Conservation (phyloP, 1,139 yeast species). For the Starmera stellimalicola region DNA sequence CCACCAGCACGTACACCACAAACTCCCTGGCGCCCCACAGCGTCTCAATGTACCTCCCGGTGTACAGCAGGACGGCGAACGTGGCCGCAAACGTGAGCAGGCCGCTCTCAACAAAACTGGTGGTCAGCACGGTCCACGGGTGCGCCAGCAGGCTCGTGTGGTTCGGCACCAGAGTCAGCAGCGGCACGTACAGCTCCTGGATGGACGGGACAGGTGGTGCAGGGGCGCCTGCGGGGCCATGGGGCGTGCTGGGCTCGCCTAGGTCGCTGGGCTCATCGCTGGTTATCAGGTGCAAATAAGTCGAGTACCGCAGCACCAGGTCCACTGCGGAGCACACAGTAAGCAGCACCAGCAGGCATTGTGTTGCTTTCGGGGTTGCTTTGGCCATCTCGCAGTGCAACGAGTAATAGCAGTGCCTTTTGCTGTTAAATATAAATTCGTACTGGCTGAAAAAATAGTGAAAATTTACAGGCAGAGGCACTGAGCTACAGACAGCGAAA, state of each 20-base stretch:
- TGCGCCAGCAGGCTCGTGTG: slow-evolving; percentile 5
- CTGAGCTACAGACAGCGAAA: too few species aligned
- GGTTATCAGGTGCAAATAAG: slow-evolving; percentile 14
- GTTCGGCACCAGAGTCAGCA: slow-evolving; percentile 12
- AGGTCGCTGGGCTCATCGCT: too few species aligned
- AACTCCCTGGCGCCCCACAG: slow-evolving; percentile 18
- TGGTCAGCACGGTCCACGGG: slow-evolving; percentile 15
- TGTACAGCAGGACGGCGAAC: slow-evolving; percentile 10
- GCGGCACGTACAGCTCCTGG: slow-evolving; percentile 16
- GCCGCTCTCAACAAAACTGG: slow-evolving; percentile 13
- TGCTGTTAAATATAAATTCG: too few species aligned
- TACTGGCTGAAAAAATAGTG: too few species aligned
- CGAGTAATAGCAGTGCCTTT: too few species aligned
- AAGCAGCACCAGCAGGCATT: slow-evolving; percentile 7
- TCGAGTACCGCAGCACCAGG: slow-evolving; percentile 14
- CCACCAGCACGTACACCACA: slow-evolving; percentile 8
- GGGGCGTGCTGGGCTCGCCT: too few species aligned
- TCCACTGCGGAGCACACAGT: slow-evolving; percentile 10
- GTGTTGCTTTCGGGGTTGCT: slow-evolving; percentile 14
- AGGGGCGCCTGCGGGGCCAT: too few species aligned
- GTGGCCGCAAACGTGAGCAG: slow-evolving; percentile 7
- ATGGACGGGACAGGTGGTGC: slow-evolving; percentile 9
- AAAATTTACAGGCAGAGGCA: too few species aligned
- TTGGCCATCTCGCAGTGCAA: slow-evolving; percentile 8
- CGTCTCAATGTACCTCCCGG: slow-evolving; percentile 15